Evolutionary conservation across 108 stramenopile species (phyloP), one percentile per base, ranked within the genome.

Genomic region (Phaeodactylum tricornutum): DNA sequence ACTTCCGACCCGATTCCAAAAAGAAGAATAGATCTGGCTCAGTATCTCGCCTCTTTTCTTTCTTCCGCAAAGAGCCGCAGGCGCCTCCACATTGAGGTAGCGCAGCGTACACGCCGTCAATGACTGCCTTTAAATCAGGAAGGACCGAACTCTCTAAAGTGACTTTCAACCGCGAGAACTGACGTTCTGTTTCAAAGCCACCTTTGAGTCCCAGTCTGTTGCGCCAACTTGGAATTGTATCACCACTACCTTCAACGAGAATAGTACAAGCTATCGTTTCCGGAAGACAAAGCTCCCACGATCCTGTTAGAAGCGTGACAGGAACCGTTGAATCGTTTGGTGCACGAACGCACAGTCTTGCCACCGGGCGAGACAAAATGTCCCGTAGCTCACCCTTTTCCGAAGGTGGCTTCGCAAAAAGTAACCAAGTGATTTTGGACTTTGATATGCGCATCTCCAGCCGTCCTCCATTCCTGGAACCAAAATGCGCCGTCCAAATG

Each of bases 61-160:
- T 34, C 27, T 64, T 64, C 29, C 58, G 61, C 34, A 69, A 56
- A 6, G 68, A 50, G 15, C 62, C 57, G n/a, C 49, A 29, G 3
- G 68, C 62, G 5, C 57, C 52, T 8, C 57, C 62, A 35, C 68
- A 69, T 21, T 59, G 50, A 7, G 45, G 55, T 11, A 69, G 57
- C 1, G 35, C 15, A 11, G 29, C 16, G 44, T 69, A 69, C 2
- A 16, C n/a, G 40, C 62, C 62, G 27, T 24, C 3, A 45, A 64
- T 55, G 26, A 22, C 29, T 9, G 22, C 22, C 3, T 15, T 23
- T 5, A 25, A 8, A 25, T 25, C 38, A 14, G 36, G 36, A 17
- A 40, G 4, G 22, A 38, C 20, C 16, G 29, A 30, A 1, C 65
- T 48, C 23, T 55, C 6, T n/a, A n/a, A n/a, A n/a, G n/a, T n/a